Base-by-base conservation (phyloP, 225 moss, liverwort and hornwort species). In the Pseudoscleropodium purum region DNA sequence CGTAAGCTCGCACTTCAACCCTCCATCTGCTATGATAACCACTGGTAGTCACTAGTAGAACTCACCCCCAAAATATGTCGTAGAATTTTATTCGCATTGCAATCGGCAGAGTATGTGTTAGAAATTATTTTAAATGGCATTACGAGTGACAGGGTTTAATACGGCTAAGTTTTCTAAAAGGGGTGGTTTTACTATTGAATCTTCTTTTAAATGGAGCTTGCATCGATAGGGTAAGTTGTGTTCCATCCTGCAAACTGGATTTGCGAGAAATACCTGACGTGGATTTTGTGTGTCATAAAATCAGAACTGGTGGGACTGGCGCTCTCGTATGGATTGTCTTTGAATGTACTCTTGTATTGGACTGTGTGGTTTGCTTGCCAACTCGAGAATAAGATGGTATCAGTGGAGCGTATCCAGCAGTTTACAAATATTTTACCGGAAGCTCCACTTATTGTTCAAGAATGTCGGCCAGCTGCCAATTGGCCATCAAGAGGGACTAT, bases 301-400 rank as follows among this genome's bases (percentile, higher is more conserved):
- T 89, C 94, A 96, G 96, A 95, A 89, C 56, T 92, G 86, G 95
- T 93, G 88, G 96, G 96, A 63, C 87, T 96, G 87, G 93, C 95
- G 56, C 89, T 96, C 43, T 94, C 96, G 47, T 96, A 96, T 90
- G 92, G 94, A 83, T 89, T 96, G 59, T 89, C 93, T 59, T 92
- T 96, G 86, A 96, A 95, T 68, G 26, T 54, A 31, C 74, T 89
- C 45, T 85, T 96, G 43, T 96, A 90, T 61, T 93, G 91, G 91
- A 85, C 94, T 26, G 92, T 93, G 79, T 94, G 92, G 94, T 87
- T 95, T 64, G 89, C 85, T 43, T 96, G 94, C 90, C 88, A 88
- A 84, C 93, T 96, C 81, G 96, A 96, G 93, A 95, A 95, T 86
- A 95, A 93, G 91, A 95, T 96, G 96, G 95, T 96, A 30, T 92